These are phyloP conservation scores for Torrubiellomyces zombiae DNA, from an alignment of 2,329 filamentous ascomycete species.

Conservation along the genomic window DNA sequence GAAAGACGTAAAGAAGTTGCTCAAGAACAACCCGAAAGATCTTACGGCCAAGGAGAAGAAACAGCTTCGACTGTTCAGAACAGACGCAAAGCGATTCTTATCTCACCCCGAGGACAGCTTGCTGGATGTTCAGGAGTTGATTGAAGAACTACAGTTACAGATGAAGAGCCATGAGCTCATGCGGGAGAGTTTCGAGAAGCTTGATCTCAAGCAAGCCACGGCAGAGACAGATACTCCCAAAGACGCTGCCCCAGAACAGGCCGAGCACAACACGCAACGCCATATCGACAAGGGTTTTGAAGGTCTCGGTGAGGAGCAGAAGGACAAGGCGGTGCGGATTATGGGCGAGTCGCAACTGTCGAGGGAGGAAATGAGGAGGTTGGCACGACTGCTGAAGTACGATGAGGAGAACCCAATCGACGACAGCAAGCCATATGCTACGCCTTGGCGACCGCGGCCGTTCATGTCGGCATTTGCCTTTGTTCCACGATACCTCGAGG, in stretches of 20 bases:
- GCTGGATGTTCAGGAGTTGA: slow-evolving; percentile 12
- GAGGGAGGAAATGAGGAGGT: slow-evolving; percentile 33
- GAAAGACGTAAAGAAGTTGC: slow-evolving; percentile 15
- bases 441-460: slow-evolving; percentile 73
- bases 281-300: slow-evolving; percentile 18
- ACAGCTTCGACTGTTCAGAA: slow-evolving; percentile 55
- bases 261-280: slow-evolving; percentile 12
- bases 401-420: slow-evolving; percentile 65
- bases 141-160: slow-evolving; percentile 15
- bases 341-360: slow-evolving; percentile 19
- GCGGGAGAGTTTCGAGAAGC: slow-evolving; percentile 14
- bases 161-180: slow-evolving; percentile 17
- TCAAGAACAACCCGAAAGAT: slow-evolving; percentile 26
- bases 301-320: slow-evolving; percentile 15
- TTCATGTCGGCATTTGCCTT: slow-evolving; percentile 91
- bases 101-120: slow-evolving; percentile 15
- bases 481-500: slow-evolving; percentile 87
- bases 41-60: slow-evolving; percentile 59
- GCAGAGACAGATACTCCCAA: slow-evolving; percentile 4
- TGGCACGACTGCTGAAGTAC: slow-evolving; percentile 40
- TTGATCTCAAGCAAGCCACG: slow-evolving; percentile 7
- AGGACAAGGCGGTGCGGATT: slow-evolving; percentile 16
- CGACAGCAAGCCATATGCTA: slow-evolving; percentile 64
- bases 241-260: slow-evolving; percentile 7
- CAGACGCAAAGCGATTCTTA: slow-evolving; percentile 46